These are phyloP conservation scores for Medicago truncatula DNA, from an alignment of 306 rosid genomes.

Conservation along the genomic window MtrunA17r5.0-ANR NC_053048.1:47426501-47427000, in stretches of 20 bases:
- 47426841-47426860: constrained; percentile 58
- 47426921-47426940: constrained; percentile 47
- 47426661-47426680: not conserved
- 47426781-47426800: constrained; percentile 70
- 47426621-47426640: not conserved
- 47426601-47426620: not conserved
- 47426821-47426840: constrained; percentile 56
- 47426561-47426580: not conserved
- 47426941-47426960: constrained; percentile 20
- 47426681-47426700: not conserved
- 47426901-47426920: constrained; percentile 68
- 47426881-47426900: constrained; percentile 64
- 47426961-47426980: not conserved
- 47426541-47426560: not conserved
- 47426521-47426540: not conserved
- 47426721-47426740: constrained; percentile 60
- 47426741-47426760: constrained; percentile 64
- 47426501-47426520: not conserved
- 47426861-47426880: constrained; percentile 63
- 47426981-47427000: not conserved
- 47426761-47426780: constrained; percentile 60
- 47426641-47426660: not conserved
- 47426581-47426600: not conserved
- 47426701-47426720: not conserved
- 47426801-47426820: constrained; percentile 56